A percentile compares a stretch with the other conserved stretches of the same genome.
phyloP scores from a whole-genome alignment of 495 filamentous ascomycete species.

The Xylaria grammica region DNA sequence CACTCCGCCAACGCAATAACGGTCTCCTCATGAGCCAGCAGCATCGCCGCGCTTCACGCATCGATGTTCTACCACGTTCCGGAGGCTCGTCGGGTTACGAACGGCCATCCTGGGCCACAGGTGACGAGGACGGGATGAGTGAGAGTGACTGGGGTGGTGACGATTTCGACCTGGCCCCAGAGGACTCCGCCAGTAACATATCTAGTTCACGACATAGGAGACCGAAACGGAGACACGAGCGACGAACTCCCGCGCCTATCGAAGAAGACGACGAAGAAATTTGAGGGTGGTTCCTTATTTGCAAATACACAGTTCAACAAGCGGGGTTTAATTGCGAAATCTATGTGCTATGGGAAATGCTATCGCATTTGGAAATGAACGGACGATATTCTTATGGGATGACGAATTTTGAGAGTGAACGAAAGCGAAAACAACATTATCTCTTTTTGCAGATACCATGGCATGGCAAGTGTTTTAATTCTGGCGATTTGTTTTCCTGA shows the following conservation, averaged over 20 bases:
- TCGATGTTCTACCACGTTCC: conserved; percentile 52
- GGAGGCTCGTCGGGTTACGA: conserved; percentile 42
- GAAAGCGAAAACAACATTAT: conserved; percentile 11
- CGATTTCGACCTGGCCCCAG: conserved; percentile 74
- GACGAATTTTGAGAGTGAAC: conserved; percentile 12
- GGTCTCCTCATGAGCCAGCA: conserved; percentile 80
- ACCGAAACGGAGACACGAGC: conserved; percentile 72
- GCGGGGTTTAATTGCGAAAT: neutral
- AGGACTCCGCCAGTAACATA: conserved; percentile 86
- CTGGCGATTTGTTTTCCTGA: neutral
- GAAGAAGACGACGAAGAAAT: conserved; percentile 79
- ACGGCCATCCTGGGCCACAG: conserved; percentile 46
- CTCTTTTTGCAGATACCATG: conserved; percentile 20
- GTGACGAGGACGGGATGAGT: conserved; percentile 53
- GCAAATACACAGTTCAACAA: conserved; percentile 3
- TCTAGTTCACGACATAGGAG: conserved; percentile 72
- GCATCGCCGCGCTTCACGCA: conserved; percentile 61
- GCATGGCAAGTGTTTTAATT: conserved; percentile 18
- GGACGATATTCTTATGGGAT: conserved; percentile 15
- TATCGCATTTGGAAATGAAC: conserved; percentile 13
- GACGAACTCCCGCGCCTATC: conserved; percentile 81
- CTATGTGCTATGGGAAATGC: neutral
- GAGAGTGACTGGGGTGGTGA: conserved; percentile 71
- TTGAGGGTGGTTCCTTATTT: conserved; percentile 13
- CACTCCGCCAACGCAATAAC: conserved; percentile 78